Evolutionary conservation across 2,329 filamentous ascomycete species (phyloP).

Genomic region (Cladosporium oxysporum): DNA sequence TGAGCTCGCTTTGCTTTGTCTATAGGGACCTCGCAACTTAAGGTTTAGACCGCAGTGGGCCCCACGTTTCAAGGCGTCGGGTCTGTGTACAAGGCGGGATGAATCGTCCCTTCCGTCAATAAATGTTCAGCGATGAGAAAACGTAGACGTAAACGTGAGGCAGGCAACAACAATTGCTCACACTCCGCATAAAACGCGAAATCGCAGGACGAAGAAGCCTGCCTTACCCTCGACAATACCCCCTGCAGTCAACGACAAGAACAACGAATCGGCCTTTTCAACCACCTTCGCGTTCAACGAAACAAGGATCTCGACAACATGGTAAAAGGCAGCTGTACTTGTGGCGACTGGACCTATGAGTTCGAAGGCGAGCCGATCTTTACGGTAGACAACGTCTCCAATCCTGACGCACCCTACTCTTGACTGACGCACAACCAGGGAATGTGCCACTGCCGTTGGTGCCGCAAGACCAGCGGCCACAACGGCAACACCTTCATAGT

Average conservation of each 20-base stretch:
- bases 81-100: background rate
- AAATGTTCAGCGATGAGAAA: background rate
- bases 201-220: background rate
- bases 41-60: background rate
- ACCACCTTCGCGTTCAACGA: background rate
- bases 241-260: background rate
- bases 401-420: background rate
- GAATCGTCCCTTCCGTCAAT: background rate
- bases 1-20: background rate
- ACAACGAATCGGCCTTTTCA: background rate
- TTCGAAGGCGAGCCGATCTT: conserved; percentile 34
- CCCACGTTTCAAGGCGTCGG: background rate
- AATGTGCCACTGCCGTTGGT: conserved; percentile 36
- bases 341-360: conserved; percentile 39
- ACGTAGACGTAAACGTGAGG: background rate
- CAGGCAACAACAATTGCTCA: background rate
- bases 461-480: conserved; percentile 32
- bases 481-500: conserved; percentile 35
- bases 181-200: background rate
- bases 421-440: conserved; percentile 21
- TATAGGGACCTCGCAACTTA: background rate
- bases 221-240: background rate
- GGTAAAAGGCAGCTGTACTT: conserved; percentile 35
- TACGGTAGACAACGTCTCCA: conserved; percentile 24
- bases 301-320: background rate